Percentiles rank a stretch among this genome's conserved stretches.
Conservation (phyloP, 2,329 filamentous ascomycete genomes). For the Calycina herbarum region DNA sequence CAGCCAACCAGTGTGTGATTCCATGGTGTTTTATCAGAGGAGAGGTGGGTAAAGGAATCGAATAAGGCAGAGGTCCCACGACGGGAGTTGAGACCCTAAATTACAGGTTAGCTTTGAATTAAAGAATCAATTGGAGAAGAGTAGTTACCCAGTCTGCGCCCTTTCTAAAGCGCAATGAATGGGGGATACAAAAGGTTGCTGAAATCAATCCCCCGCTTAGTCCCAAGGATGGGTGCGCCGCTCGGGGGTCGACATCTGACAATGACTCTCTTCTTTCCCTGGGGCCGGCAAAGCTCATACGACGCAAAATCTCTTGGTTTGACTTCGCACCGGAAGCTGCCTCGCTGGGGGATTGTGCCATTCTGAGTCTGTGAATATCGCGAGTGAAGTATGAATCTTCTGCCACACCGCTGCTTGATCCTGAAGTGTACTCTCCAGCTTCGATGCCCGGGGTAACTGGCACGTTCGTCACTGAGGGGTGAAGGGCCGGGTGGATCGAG, state of each 20-base stretch:
- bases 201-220: constrained; percentile 68
- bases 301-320: constrained; percentile 45
- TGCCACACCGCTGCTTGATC: constrained; percentile 8
- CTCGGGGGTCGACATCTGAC: constrained; percentile 52
- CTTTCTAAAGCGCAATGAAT: constrained; percentile 58
- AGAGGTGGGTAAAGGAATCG: constrained; percentile 85
- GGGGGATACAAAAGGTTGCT: constrained; percentile 63
- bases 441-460: constrained; percentile 37
- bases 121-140: background rate
- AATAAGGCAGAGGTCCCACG: constrained; percentile 89
- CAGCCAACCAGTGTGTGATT: constrained; percentile 91
- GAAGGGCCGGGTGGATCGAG: constrained; percentile 34
- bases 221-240: constrained; percentile 55
- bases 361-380: constrained; percentile 23
- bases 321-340: constrained; percentile 39
- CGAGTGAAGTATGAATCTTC: constrained; percentile 32
- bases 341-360: constrained; percentile 33
- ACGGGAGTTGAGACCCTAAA: constrained; percentile 70
- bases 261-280: constrained; percentile 45
- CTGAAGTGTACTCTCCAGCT: constrained; percentile 25
- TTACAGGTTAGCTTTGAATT: constrained; percentile 22
- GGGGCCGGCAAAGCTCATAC: constrained; percentile 42
- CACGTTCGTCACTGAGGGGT: constrained; percentile 30
- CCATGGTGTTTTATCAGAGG: constrained; percentile 81
- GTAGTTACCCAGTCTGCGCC: constrained; percentile 60